These are phyloP conservation scores for Suhomyces kilbournensis DNA, from an alignment of 805 yeast genomes.

Conservation along the genomic window DNA sequence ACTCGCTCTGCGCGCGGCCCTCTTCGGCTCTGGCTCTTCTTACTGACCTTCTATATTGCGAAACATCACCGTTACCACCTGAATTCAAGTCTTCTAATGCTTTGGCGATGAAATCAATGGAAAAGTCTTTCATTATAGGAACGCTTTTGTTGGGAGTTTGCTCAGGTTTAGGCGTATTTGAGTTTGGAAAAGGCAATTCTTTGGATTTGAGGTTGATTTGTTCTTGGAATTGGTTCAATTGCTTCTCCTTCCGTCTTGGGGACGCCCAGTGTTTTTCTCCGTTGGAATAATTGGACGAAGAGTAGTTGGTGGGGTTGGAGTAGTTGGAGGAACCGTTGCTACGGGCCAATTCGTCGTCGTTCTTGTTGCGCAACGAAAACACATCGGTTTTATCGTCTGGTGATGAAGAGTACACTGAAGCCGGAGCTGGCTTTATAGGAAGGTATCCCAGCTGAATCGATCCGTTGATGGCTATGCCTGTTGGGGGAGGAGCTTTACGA, in stretches of 20 bases:
- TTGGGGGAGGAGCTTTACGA: constrained; percentile 8
- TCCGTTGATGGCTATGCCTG: not conserved
- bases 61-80: constrained; percentile 45
- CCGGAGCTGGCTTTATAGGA: constrained; percentile 5
- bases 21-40: constrained; percentile 18
- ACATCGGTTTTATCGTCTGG: constrained; percentile 19
- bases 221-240: constrained; percentile 34
- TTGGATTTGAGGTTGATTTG: constrained; percentile 35
- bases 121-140: constrained; percentile 42
- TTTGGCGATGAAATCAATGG: constrained; percentile 45
- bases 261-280: constrained; percentile 41
- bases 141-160: constrained; percentile 13
- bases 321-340: constrained; percentile 25
- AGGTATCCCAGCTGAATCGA: constrained; percentile 1
- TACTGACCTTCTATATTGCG: constrained; percentile 38
- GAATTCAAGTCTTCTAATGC: constrained; percentile 44
- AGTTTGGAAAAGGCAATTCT: constrained; percentile 21
- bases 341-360: constrained; percentile 7
- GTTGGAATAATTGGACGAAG: constrained; percentile 16
- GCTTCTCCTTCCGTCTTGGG: constrained; percentile 36
- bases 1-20: not conserved
- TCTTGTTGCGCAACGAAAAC: constrained; percentile 12
- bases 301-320: constrained; percentile 38
- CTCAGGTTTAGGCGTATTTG: constrained; percentile 5
- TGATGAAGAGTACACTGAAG: constrained; percentile 9